Conservation (phyloP, 179 eudicot species). For the Silene coronaria region DNA sequence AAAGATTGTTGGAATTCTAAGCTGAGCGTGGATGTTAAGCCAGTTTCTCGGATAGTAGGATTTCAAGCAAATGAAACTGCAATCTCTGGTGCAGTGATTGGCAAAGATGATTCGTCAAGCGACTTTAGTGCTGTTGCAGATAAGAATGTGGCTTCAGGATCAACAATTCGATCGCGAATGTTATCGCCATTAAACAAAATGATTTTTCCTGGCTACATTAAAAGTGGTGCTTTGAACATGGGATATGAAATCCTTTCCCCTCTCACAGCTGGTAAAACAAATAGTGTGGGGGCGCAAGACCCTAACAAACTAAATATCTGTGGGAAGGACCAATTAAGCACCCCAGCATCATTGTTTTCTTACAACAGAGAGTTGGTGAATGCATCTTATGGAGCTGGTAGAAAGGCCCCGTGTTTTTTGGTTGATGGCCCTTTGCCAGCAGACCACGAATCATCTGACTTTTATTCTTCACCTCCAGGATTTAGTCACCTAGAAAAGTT, state of each 20-base stretch:
- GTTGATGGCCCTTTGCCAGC: constrained; percentile 57
- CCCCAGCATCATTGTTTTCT: constrained; percentile 31
- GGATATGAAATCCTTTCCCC: constrained; percentile 21
- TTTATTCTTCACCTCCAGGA: constrained; percentile 30
- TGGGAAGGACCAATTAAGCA: constrained; percentile 19
- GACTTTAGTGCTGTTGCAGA: constrained; percentile 11
- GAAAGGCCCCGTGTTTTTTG: constrained; percentile 27
- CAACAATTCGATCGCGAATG: constrained; percentile 42
- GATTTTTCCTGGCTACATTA: constrained; percentile 31
- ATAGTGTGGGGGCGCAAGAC: constrained; percentile 32
- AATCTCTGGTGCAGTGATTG: constrained; percentile 16
- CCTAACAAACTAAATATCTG: constrained; percentile 38
- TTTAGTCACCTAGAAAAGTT: constrained; percentile 23
- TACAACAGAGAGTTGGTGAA: constrained; percentile 30
- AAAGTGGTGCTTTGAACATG: constrained; percentile 41
- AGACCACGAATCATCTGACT: constrained; percentile 29
- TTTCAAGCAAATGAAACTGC: constrained; percentile 39
- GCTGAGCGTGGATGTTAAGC: constrained; percentile 31
- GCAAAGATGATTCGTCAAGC: constrained; percentile 14
- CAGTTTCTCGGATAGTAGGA: constrained; percentile 63
- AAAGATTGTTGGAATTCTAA: constrained; percentile 27
- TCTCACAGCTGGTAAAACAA: constrained; percentile 12
- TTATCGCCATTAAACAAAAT: constrained; percentile 50
- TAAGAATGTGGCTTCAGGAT: constrained; percentile 30
- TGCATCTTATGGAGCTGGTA: constrained; percentile 23